Conservation (phyloP, 495 filamentous ascomycete species). For the Pyrenula aspistea region DNA sequence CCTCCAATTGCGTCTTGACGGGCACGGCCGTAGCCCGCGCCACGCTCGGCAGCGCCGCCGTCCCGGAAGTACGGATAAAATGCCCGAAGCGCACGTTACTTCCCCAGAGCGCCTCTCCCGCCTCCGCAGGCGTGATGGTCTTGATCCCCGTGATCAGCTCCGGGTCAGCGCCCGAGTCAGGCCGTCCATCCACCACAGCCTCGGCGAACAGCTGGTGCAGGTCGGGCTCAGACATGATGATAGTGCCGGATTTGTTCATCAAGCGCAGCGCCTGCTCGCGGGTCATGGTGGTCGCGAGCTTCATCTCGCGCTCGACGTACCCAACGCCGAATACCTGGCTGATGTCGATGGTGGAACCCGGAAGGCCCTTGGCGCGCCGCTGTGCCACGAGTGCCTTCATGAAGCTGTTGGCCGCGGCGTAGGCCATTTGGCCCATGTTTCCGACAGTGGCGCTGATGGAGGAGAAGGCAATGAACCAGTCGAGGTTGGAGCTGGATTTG, state of each 20-base stretch:
- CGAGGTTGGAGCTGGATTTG: slow-evolving; percentile 18
- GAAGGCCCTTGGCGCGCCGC: slow-evolving; percentile 20
- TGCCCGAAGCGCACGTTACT: slow-evolving; percentile 5
- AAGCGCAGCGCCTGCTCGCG: no score
- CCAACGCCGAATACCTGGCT: slow-evolving; percentile 45
- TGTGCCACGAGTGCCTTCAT: slow-evolving; percentile 26
- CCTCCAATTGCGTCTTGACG: not conserved
- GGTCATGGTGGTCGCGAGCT: slow-evolving; percentile 15
- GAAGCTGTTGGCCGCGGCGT: slow-evolving; percentile 47
- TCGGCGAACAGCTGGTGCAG: slow-evolving; percentile 49
- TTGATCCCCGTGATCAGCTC: slow-evolving; percentile 1
- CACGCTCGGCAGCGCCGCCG: no score
- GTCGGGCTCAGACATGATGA: slow-evolving; percentile 45
- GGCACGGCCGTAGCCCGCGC: no score
- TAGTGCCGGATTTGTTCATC: slow-evolving; percentile 12
- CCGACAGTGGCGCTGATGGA: slow-evolving; percentile 20
- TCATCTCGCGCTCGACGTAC: slow-evolving; percentile 24
- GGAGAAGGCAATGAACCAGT: slow-evolving; percentile 31
- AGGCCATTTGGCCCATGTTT: slow-evolving; percentile 36
- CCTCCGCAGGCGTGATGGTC: slow-evolving; percentile 6
- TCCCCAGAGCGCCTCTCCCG: slow-evolving; percentile 6
- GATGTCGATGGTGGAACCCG: slow-evolving; percentile 40
- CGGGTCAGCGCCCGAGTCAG: slow-evolving; percentile 3
- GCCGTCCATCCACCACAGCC: slow-evolving; percentile 30
- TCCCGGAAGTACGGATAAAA: no score